Evolutionary conservation across 2,329 filamentous ascomycete species (phyloP), one percentile per base, ranked within the genome.

Genomic region (Colletotrichum spinosum): DNA sequence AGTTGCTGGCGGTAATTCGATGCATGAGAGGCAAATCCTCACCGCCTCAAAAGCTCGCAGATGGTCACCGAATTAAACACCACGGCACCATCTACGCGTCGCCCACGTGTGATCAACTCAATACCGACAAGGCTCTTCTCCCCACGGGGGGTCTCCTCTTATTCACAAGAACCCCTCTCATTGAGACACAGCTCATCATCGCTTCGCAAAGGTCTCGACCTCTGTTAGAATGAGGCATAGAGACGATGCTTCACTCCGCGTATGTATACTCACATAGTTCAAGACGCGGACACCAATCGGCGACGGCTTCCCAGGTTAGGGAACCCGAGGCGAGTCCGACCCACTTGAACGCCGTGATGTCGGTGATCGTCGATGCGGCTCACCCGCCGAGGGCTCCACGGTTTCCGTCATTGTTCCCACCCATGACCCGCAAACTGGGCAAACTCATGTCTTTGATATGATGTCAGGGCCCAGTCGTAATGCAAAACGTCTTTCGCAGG

Each of bases 321-420:
- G 42, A 58, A 42, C 17, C 55, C 55, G 46, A 50, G 37, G 17
- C 35, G 55, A 45, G 5, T 11, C 11, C 25, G 55, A 35, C 8
- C 46, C 46, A 17, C 35, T 5, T 33, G 41, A 35, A 46, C 15
- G 13, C 48, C 52, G 37, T 46, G 58, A 53, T 46, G 53, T 66
- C 53, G 42, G 25, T 52, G 52, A 63, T 63, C 44, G 4, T 48
- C 39, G 48, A 42, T 45, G 46, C 44, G 41, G 58, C 58, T 41
- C 62, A 42, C 46, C 17, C 52, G 44, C 46, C 46, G 44, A 39
- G 13, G 11, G 57, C 41, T 53, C 63, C 58, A 66, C 56, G 58
- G 52, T 49, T 49, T 57, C 63, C 63, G 58, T 66, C 63, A 66
- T 57, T 44, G 58, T 65, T 44, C 41, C 55, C 62, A 62, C 62